These are phyloP conservation scores for Candida manassasensis DNA, from an alignment of 805 yeast species.

Conservation along the genomic window DNA sequence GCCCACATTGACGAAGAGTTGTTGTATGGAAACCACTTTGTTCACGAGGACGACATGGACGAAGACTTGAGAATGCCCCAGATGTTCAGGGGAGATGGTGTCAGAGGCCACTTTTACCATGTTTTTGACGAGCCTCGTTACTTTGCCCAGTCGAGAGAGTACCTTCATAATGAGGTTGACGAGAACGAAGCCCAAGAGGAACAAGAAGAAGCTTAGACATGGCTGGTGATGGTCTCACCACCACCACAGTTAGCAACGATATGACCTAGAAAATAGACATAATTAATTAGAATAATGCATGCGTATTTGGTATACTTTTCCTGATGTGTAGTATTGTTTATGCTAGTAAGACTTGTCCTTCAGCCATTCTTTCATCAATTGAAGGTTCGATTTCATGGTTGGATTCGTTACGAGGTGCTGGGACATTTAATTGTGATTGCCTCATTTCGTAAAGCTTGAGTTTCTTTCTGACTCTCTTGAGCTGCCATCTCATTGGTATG, in stretches of 20 bases:
- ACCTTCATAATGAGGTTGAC: too few species aligned
- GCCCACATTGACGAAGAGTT: constrained; percentile 29
- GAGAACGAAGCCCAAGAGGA: too few species aligned
- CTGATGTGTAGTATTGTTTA: too few species aligned
- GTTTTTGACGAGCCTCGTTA: constrained; percentile 94
- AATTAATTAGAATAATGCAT: too few species aligned
- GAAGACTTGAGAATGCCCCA: constrained; percentile 70
- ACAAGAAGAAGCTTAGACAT: too few species aligned
- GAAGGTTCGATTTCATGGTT: constrained; percentile 3
- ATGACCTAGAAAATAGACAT: too few species aligned
- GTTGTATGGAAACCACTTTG: constrained; percentile 51
- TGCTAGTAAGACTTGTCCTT: constrained; percentile 9
- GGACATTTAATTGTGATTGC: constrained; percentile 5
- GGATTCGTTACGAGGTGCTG: neutral
- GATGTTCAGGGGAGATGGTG: constrained; percentile 82
- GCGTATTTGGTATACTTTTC: too few species aligned
- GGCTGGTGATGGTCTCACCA: too few species aligned
- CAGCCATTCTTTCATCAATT: constrained; percentile 9
- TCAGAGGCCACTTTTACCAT: constrained; percentile 88
- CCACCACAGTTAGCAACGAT: too few species aligned
- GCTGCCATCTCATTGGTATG: constrained; percentile 60
- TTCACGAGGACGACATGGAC: constrained; percentile 54
- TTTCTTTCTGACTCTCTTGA: constrained; percentile 45
- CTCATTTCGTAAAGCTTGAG: constrained; percentile 19
- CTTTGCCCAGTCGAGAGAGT: constrained; percentile 32